Conservation (phyloP, 495 filamentous ascomycete genomes). For the Tuber umbilicatum region DNA sequence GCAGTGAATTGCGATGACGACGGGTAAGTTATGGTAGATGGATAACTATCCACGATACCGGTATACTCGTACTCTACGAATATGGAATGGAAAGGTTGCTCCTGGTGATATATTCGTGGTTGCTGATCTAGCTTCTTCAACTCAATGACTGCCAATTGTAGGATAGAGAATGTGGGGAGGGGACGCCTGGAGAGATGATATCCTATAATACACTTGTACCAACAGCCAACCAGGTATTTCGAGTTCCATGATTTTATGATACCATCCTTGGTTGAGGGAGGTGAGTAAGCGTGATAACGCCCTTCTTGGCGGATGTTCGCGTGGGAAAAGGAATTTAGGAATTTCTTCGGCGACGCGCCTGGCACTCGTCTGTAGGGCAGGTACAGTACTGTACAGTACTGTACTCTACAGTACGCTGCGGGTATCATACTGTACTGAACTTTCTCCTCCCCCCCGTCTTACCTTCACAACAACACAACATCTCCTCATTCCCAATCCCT, state of each 20-base stretch:
- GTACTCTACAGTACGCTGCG: slow-evolving; percentile 6
- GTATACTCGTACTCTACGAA: neutral
- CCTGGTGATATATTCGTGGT: neutral
- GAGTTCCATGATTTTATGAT: neutral
- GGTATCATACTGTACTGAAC: slow-evolving; percentile 10
- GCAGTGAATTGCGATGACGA: neutral
- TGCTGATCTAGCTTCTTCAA: neutral
- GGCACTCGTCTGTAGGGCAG: slow-evolving; percentile 6
- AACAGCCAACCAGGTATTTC: neutral
- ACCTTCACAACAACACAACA: slow-evolving; percentile 6
- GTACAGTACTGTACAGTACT: slow-evolving; percentile 8
- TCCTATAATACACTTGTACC: no score
- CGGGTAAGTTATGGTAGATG: neutral
- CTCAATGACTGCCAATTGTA: neutral
- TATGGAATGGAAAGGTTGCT: neutral
- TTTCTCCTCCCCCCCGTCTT: slow-evolving; percentile 8
- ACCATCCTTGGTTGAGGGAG: slow-evolving; percentile 21
- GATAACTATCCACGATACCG: neutral
- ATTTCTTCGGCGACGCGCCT: slow-evolving; percentile 32
- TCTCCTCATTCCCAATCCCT: slow-evolving; percentile 4
- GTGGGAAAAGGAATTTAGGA: slow-evolving; percentile 22
- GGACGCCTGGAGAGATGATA: neutral
- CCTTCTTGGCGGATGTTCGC: slow-evolving; percentile 27
- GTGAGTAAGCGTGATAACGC: slow-evolving; percentile 25
- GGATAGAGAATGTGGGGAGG: neutral